These are phyloP conservation scores for Pterocarpus santalinus DNA, from an alignment of 306 rosid genomes.

Conservation along the genomic window DNA sequence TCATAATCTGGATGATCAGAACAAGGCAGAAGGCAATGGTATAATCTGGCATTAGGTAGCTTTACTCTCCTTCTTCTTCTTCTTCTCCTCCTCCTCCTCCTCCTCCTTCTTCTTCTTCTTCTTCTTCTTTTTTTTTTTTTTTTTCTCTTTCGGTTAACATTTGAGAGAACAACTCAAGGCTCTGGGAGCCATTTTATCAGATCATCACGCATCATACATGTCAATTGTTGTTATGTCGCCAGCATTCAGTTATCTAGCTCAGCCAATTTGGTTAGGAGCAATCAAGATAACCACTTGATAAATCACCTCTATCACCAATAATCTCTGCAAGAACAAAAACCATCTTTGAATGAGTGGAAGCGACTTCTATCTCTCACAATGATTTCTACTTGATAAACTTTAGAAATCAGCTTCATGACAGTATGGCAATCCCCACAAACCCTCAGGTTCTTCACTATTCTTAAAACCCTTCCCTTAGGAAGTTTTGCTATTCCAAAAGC, in stretches of 20 bases:
- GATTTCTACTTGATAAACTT: conserved; percentile 72
- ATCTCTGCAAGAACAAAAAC: conserved; percentile 82
- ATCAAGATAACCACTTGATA: conserved; percentile 15
- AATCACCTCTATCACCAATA: conserved; percentile 65
- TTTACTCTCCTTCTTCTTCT: too few species aligned
- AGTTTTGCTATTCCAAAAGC: conserved; percentile 84
- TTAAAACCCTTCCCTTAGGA: conserved; percentile 60
- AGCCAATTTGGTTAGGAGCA: conserved; percentile 6
- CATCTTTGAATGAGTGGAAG: conserved; percentile 78
- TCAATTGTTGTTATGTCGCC: neutral
- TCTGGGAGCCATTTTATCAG: neutral
- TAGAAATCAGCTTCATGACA: conserved; percentile 84
- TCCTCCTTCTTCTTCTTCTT: too few species aligned
- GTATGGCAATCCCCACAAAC: conserved; percentile 84
- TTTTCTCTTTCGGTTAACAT: neutral
- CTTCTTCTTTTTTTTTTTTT: too few species aligned
- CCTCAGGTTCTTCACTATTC: conserved; percentile 84
- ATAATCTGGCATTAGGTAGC: neutral
- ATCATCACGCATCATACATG: neutral
- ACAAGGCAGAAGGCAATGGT: neutral
- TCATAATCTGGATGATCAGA: neutral
- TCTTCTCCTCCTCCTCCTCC: too few species aligned
- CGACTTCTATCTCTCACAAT: conserved; percentile 87
- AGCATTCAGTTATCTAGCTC: conserved; percentile 12
- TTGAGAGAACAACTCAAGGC: conserved; percentile 7